Base-by-base conservation (phyloP, 345 rosid genomes). In the Balakata baccata region DNA sequence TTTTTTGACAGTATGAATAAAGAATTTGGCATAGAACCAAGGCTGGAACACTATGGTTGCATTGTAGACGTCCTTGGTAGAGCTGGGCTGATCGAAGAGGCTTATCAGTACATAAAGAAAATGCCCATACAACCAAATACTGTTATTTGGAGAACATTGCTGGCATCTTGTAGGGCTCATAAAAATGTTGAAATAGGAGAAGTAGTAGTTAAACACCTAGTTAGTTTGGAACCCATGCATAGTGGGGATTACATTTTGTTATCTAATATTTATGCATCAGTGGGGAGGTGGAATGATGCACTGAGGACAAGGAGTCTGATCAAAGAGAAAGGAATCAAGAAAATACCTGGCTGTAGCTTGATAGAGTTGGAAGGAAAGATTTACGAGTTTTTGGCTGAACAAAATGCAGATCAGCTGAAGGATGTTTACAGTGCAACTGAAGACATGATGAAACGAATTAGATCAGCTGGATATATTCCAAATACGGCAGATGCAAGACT, bases 81-180 rank as follows among this genome's bases (percentile, higher is more conserved):
- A 67, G 70, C 57, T 67, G 70, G 43, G 25, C 50, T 67, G 70
- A 67, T 67, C 20, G 22, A 67, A 29, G 70, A 67, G 58, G 70
- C 70, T 16, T 67, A 67, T 34, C 43, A 49, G n/a, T 67, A 49
- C 23, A 47, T 67, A 25, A 67, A 67, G 58, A 29, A 67, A 67
- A 67, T 67, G 70, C 70, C 70, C 5, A 11, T 16, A 5, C 18
- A 63, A 23, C 81, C 87, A 5, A 84, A 74, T 77, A 78, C 87
- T 49, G 71, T 81, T 37, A 79, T 84, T 46, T 84, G 87, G 87
- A 79, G 87, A 75, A 84, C 84, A 60, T 65, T 81, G 71, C 49
- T 84, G 74, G 87, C 85, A 69, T 77, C 83, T 43, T 84, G 85
- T 64, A 81, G 81, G 70, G 87, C 83, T 68, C 87, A 84, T 77